Evolutionary conservation across 2,329 filamentous ascomycete genomes (phyloP), one percentile per base, ranked within the genome.

Genomic region (Laburnicola sp.): DNA sequence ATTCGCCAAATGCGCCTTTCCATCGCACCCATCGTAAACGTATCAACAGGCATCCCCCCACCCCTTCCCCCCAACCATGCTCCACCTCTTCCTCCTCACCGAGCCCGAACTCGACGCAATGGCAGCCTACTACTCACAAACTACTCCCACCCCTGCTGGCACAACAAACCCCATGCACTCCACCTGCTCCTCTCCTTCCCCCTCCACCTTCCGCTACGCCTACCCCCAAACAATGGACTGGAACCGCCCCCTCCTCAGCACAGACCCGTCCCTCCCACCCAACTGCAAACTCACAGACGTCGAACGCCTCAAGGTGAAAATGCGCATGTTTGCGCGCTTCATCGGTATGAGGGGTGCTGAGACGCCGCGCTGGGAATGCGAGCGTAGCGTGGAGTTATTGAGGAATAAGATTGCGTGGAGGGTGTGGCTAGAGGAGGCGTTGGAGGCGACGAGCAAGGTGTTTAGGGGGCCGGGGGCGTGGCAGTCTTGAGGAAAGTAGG

Each of bases 21-120:
- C 22, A 82, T 91, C 23, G 80, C 82, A 0, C 86, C 87, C 1
- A 82, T 91, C 4, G 63, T 79, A 0, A 82, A 85, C 71, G 73
- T 86, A 58, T 77, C 78, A 22, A 82, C 81, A 1, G 86, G 86
- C 43, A 66, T 74, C n/a, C 74, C 86, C 89, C 63, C 82, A 84
- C 0, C 69, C 76, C 48, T 91, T 88, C 69, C 88, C 88, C 1
- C 64, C 66, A 21, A 88, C 83, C 3, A 77, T 91, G 48, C 82
- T 91, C 39, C 80, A 82, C 66, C 89, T 88, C 74, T 89, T 86
- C 80, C 83, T 91, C 28, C 80, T 91, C 32, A 91, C 86, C 11
- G 85, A 88, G 68, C 74, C 74, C 27, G 79, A 91, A 72, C 83
- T 90, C 48, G 87, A 91, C 74, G 75, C 76, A 47, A 79, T 91